Conservation (phyloP, 805 yeast genomes). For the Teunomyces tritomae region DNA sequence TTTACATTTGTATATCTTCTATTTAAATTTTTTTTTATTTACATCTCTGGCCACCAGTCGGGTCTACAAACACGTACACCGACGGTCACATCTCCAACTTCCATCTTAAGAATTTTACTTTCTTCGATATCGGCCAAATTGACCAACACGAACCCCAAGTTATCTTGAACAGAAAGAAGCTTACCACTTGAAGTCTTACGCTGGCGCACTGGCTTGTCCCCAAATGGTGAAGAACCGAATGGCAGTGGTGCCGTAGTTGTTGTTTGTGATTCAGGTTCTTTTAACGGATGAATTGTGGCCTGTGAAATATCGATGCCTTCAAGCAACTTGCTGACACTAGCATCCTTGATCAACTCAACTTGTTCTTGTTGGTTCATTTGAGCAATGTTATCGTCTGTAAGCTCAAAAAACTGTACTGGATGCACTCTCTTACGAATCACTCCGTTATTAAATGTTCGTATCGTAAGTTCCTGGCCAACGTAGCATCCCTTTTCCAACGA, state of each 20-base stretch:
- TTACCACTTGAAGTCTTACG: slow-evolving; percentile 55
- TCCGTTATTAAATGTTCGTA: slow-evolving; percentile 81
- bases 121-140: slow-evolving; percentile 45
- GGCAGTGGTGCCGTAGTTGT: slow-evolving; percentile 13
- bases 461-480: slow-evolving; percentile 93
- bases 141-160: slow-evolving; percentile 65
- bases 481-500: slow-evolving; percentile 93
- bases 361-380: slow-evolving; percentile 19
- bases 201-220: slow-evolving; percentile 24
- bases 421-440: slow-evolving; percentile 77
- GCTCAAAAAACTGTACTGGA: slow-evolving; percentile 49
- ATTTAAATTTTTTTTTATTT: slow-evolving; percentile 10
- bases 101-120: slow-evolving; percentile 33
- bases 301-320: slow-evolving; percentile 12
- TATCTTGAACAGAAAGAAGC: slow-evolving; percentile 53
- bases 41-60: slow-evolving; percentile 68
- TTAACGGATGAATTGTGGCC: slow-evolving; percentile 18
- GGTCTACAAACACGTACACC: slow-evolving; percentile 58
- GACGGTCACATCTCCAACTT: slow-evolving; percentile 26
- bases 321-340: slow-evolving; percentile 16
- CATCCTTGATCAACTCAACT: slow-evolving; percentile 13
- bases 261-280: slow-evolving; percentile 13
- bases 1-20: neutral
- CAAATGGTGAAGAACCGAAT: slow-evolving; percentile 41
- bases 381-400: slow-evolving; percentile 8